Evolutionary conservation across 345 rosid genomes (phyloP).

Genomic region (Hevea brasiliensis): DNA sequence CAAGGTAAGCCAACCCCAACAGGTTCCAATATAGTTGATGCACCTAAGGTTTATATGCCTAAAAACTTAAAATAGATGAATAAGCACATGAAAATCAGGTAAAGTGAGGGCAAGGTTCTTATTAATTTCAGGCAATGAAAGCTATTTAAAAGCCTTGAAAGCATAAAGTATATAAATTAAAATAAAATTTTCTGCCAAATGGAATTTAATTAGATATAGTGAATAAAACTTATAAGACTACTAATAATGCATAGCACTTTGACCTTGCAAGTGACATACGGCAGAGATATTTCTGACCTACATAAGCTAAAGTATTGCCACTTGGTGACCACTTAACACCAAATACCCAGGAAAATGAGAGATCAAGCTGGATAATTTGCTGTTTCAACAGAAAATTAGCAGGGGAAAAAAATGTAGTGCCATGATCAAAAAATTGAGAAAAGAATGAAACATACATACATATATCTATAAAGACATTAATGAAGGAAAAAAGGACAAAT

Average conservation of each 20-base stretch:
- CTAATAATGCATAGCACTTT: not conserved
- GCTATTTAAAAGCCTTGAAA: not conserved
- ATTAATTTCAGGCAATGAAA: not conserved
- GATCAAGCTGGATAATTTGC: constrained; percentile 99
- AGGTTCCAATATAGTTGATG: not conserved
- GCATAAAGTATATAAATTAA: not conserved
- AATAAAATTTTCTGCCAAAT: not conserved
- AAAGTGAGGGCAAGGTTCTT: not conserved
- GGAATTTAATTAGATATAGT: not conserved
- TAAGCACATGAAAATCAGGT: not conserved
- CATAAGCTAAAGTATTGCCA: constrained; percentile 95
- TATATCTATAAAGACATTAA: not conserved
- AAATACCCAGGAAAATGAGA: constrained; percentile 97
- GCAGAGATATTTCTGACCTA: constrained; percentile 62
- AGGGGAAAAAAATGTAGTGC: not conserved
- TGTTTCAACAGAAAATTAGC: constrained; percentile 37
- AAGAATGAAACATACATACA: not conserved
- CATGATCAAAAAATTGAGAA: not conserved
- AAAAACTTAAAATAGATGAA: not conserved
- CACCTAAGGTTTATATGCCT: not conserved
- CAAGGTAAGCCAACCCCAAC: constrained; percentile 6
- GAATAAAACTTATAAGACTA: not conserved
- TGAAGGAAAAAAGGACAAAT: not conserved
- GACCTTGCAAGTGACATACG: constrained; percentile 8
- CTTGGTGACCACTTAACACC: constrained; percentile 99